Evolutionary conservation across 225 moss, liverwort and hornwort species (phyloP), one percentile per base, ranked within the genome.

Genomic region (Ulota crispa): DNA sequence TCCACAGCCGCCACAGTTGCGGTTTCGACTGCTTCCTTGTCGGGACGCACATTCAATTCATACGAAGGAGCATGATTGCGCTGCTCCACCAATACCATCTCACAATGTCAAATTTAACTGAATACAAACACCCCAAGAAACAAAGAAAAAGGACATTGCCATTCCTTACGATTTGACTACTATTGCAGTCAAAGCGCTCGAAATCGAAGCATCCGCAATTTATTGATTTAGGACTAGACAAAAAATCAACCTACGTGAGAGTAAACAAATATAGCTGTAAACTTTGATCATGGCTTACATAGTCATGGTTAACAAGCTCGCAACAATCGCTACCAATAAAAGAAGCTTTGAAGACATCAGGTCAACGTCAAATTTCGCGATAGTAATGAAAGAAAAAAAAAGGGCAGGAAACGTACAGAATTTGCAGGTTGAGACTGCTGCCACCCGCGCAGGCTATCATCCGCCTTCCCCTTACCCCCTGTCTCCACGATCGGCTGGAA

Each of bases 1-100:
- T 95, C 95, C 65, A 95, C 95, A 52, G 95, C 95, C 80, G 89
- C 89, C 64, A 93, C 91, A 28, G 92, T 93, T 31, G 93, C 91
- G 9, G 91, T 83, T 69, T 95, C 95, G 61, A 95, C 84, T 34
- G 87, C 89, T 45, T 95, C 95, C 79, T 95, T 95, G 70, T 91
- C 93, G 69, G 88, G 80, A 67, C 90, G 83, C 47, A 87, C 76
- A 32, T 93, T 89, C 36, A 85, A 53, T 45, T 89, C 93, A 82
- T 90, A 86, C 2, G 91, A 84, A 19, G 93, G 83, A 75, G 93
- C 64, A 76, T 54, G 84, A 24, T 82, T 85, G 47, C 85, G 82
- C 88, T 88, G 78, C 41, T 53, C 72, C 84, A 74, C 55, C 81
- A 82, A 72, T 68, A 64, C 56, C 70, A 83, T 66, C 31, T 50